Percentiles rank a stretch among this genome's conserved stretches.
phyloP scores from a whole-genome alignment of 257 asterid species.

The Lycium ferocissimum region DNA sequence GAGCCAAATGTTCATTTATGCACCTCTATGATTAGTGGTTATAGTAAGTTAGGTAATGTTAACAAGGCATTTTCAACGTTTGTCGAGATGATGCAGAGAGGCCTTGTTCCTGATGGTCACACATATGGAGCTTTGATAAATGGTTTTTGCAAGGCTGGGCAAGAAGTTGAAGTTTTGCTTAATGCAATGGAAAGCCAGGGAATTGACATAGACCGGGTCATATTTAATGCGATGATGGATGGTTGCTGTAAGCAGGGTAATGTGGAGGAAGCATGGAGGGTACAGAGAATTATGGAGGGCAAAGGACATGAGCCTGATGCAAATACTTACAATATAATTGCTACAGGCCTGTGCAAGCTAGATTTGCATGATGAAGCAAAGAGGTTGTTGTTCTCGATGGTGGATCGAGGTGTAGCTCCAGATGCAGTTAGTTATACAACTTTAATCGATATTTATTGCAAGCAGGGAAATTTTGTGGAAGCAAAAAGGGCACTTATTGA shows the following conservation, averaged over 20 bases:
- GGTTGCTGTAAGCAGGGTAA: conserved; percentile 80
- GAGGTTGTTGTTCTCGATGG: conserved; percentile 60
- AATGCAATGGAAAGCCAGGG: conserved; percentile 78
- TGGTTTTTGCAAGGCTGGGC: conserved; percentile 74
- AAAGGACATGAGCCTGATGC: conserved; percentile 75
- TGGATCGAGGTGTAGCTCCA: conserved; percentile 56
- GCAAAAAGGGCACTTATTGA: conserved; percentile 45
- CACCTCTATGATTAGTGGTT: conserved; percentile 63
- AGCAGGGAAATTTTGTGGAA: conserved; percentile 72
- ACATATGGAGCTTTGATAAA: conserved; percentile 73
- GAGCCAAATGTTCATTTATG: conserved; percentile 60
- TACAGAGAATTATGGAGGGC: conserved; percentile 64
- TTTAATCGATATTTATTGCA: conserved; percentile 66
- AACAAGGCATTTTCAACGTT: conserved; percentile 64
- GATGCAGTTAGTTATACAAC: conserved; percentile 48
- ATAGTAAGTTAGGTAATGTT: conserved; percentile 54
- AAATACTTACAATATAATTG: conserved; percentile 61
- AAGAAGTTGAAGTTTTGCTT: conserved; percentile 62
- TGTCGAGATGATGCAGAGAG: conserved; percentile 64
- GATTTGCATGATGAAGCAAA: conserved; percentile 70
- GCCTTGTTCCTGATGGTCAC: conserved; percentile 65
- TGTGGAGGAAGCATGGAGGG: conserved; percentile 67
- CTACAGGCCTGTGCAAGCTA: conserved; percentile 63
- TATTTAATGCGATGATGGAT: conserved; percentile 76
- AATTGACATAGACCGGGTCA: conserved; percentile 56